Base-by-base conservation (phyloP, 805 yeast genomes). In the Priceomyces haplophilus region DNA sequence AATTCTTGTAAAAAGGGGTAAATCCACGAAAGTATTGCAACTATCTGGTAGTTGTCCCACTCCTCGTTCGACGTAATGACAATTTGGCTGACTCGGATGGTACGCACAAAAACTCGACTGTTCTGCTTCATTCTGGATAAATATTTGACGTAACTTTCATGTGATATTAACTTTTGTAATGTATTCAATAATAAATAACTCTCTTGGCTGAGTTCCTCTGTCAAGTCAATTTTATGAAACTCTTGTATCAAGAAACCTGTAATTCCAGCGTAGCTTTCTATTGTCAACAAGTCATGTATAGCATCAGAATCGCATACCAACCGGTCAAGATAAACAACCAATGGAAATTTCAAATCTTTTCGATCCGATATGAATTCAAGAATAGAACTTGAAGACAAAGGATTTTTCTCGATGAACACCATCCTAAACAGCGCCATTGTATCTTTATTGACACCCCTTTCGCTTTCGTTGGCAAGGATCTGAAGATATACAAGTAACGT, bases 21-120 rank as follows among this genome's bases (percentile, higher is more conserved):
- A 12, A 59, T 45, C 80, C 80, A 76, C 0, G 73, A 60, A 3
- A 73, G 53, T 13, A 76, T 55, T 3, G 65, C 63, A 1, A 65
- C 56, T 15, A 67, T 43, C 42, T 72, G 61, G 21, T 57, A 56
- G 27, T 64, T 63, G 37, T 62, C 59, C 79, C 79, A 75, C 12
- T 63, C 58, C 1, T 64, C 70, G 39, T 62, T 65, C 11, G 66
- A 60, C 1, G 73, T 65, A 2, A 69, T 48, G 1, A 74, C 43
- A 5, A 72, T 44, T 46, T 73, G 77, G 11, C 53, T 41, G 6
- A 56, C 42, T 31, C 54, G 52, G 18, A 71, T 43, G 17, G 64
- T 40, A 23, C 49, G 47, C 15, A 11, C 11, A 7, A 42, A 13
- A 19, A 37, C 34, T 7, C 20, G 30, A 20, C 12, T 19, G 37